Evolutionary conservation across 1,284 basidiomycete genomes (phyloP).

Genomic region (Omphalotus olearius): DNA sequence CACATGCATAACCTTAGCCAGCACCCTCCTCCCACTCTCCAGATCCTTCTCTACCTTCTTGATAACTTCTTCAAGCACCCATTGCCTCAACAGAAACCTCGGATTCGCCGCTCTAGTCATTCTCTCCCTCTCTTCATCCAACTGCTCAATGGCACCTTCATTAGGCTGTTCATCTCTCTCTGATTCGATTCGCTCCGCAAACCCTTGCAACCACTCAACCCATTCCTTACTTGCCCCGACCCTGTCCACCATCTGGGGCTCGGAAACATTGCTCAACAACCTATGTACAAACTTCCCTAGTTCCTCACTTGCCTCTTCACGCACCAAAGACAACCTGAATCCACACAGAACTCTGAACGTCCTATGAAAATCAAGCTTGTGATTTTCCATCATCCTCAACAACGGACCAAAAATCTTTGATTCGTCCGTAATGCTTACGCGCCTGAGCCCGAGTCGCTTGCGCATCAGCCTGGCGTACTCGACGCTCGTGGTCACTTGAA

Average conservation of each 20-base stretch:
- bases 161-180: conserved; percentile 42
- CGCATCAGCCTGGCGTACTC: conserved; percentile 68
- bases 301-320: conserved; percentile 10
- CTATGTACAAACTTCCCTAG: conserved; percentile 40
- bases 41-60: conserved; percentile 61
- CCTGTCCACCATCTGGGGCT: conserved; percentile 37
- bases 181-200: conserved; percentile 55
- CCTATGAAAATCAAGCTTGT: conserved; percentile 79
- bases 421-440: conserved; percentile 54
- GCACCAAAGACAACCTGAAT: conserved; percentile 48
- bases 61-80: conserved; percentile 91
- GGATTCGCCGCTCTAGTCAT: conserved; percentile 66
- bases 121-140: conserved; percentile 37
- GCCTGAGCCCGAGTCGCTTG: conserved; percentile 74
- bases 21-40: conserved; percentile 52
- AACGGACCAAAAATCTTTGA: conserved; percentile 56
- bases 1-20: conserved; percentile 75
- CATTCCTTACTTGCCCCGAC: conserved; percentile 43
- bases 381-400: conserved; percentile 63
- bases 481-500: conserved; percentile 49
- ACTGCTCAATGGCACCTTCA: conserved; percentile 20
- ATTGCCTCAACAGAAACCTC: conserved; percentile 86
- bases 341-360: conserved; percentile 70
- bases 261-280: conserved; percentile 46
- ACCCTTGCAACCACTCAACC: conserved; percentile 65